Percentiles rank a stretch among this genome's conserved stretches.
Conservation (phyloP, 1,284 basidiomycete genomes). For the Xerocomus tenax region DNA sequence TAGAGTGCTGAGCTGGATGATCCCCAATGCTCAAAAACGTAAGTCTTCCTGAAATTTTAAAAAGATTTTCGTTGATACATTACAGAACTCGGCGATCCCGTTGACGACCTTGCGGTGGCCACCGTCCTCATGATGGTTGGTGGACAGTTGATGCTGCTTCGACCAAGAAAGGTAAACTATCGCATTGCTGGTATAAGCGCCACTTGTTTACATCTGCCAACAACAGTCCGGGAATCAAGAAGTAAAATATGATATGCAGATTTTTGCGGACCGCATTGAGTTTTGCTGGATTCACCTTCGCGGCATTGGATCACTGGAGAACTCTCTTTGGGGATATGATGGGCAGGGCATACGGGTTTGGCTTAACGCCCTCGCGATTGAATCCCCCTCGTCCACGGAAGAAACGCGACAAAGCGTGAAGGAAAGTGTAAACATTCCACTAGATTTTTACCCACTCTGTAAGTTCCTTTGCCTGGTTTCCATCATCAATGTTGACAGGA, state of each 20-base stretch:
- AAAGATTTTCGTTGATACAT: slow-evolving; percentile 10
- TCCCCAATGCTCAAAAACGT: slow-evolving; percentile 90
- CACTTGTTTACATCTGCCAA: slow-evolving; percentile 7
- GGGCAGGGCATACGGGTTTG: slow-evolving; percentile 85
- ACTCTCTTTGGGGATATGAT: slow-evolving; percentile 96
- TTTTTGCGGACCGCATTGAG: slow-evolving; percentile 91
- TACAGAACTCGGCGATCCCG: slow-evolving; percentile 85
- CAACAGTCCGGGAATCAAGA: slow-evolving; percentile 72
- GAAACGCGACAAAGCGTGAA: slow-evolving; percentile 62
- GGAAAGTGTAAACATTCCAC: slow-evolving; percentile 83
- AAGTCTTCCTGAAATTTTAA: slow-evolving; percentile 25
- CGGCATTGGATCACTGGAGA: slow-evolving; percentile 87
- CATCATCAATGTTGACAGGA: slow-evolving; percentile 4
- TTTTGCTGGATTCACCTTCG: slow-evolving; percentile 97
- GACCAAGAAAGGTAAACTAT: slow-evolving; percentile 62
- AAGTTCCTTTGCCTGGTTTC: slow-evolving; percentile 31
- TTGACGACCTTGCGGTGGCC: slow-evolving; percentile 86
- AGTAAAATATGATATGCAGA: slow-evolving; percentile 95
- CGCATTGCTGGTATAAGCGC: background rate
- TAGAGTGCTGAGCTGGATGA: slow-evolving; percentile 93
- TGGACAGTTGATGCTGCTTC: slow-evolving; percentile 81
- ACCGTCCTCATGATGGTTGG: slow-evolving; percentile 96
- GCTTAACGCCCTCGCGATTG: slow-evolving; percentile 90
- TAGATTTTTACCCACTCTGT: slow-evolving; percentile 96
- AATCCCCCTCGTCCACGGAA: slow-evolving; percentile 41